Conservation (phyloP, 768 basidiomycete genomes). For the Calocybe gangraenosa region DNA sequence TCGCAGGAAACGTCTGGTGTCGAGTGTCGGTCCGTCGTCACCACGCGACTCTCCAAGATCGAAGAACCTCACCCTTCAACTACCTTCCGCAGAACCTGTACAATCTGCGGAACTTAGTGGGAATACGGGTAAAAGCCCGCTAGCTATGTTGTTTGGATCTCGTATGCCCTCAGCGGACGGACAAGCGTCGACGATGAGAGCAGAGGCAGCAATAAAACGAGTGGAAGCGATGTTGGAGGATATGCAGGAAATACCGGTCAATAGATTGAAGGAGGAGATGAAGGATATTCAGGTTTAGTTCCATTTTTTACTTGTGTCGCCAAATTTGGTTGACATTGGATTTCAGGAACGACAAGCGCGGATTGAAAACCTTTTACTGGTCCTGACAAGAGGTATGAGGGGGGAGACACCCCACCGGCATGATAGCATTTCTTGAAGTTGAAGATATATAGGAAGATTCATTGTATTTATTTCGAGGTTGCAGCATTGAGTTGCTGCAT, state of each 20-base stretch:
- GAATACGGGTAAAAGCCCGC: slow-evolving; percentile 37
- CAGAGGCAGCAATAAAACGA: slow-evolving; percentile 45
- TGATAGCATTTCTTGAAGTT: slow-evolving; percentile 3
- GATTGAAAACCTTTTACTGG: slow-evolving; percentile 68
- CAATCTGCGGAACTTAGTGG: slow-evolving; percentile 20
- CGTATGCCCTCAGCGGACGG: slow-evolving; percentile 15
- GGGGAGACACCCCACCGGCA: slow-evolving; percentile 29
- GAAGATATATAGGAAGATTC: no score
- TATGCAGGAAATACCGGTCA: slow-evolving; percentile 59
- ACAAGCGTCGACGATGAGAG: slow-evolving; percentile 20
- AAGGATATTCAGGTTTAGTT: slow-evolving; percentile 74
- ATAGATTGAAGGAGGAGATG: slow-evolving; percentile 72
- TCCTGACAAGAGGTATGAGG: slow-evolving; percentile 65
- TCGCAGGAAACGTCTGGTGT: slow-evolving; percentile 20
- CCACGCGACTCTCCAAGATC: slow-evolving; percentile 20
- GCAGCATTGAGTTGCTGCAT: no score
- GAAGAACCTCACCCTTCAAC: slow-evolving; percentile 13
- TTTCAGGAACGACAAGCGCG: slow-evolving; percentile 68
- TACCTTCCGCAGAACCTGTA: slow-evolving; percentile 15
- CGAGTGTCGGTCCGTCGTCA: slow-evolving; percentile 18
- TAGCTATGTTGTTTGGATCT: slow-evolving; percentile 43
- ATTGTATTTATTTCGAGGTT: no score
- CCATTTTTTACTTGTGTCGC: no score
- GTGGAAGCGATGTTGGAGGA: slow-evolving; percentile 64
- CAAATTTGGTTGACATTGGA: not conserved